phyloP scores from a whole-genome alignment of 108 stramenopile species.

The Skeletonema potamos region DNA sequence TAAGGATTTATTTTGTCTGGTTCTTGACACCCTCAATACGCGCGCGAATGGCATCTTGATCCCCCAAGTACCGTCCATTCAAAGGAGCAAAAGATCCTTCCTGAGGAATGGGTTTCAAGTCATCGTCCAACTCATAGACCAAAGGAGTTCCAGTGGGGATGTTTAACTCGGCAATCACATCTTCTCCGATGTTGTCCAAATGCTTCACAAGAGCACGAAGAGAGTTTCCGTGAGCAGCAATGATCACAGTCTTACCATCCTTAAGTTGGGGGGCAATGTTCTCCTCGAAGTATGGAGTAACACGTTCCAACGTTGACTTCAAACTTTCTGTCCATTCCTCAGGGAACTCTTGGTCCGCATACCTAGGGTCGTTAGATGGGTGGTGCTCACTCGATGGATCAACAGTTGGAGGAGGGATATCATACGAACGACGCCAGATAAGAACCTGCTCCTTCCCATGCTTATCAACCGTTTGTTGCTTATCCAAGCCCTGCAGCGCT shows the following conservation, averaged over 20 bases:
- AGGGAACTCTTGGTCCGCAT: slow-evolving; percentile 70
- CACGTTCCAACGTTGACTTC: slow-evolving; percentile 90
- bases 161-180: slow-evolving; percentile 93
- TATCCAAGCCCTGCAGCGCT: slow-evolving; percentile 94
- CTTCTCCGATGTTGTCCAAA: slow-evolving; percentile 92
- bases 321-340: slow-evolving; percentile 87
- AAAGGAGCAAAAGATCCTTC: slow-evolving; percentile 89
- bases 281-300: slow-evolving; percentile 91
- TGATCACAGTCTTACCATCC: slow-evolving; percentile 92
- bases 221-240: slow-evolving; percentile 99
- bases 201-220: slow-evolving; percentile 98
- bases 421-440: slow-evolving; percentile 94
- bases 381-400: slow-evolving; percentile 73
- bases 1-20: slow-evolving; percentile 89
- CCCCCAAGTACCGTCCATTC: slow-evolving; percentile 94
- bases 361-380: slow-evolving; percentile 91
- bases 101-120: slow-evolving; percentile 89
- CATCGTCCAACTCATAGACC: slow-evolving; percentile 91
- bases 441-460: slow-evolving; percentile 96
- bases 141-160: slow-evolving; percentile 98
- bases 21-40: slow-evolving; percentile 97
- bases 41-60: slow-evolving; percentile 91
- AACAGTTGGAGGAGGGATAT: slow-evolving; percentile 91
- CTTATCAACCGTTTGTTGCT: slow-evolving; percentile 97
- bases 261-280: slow-evolving; percentile 88